phyloP scores from a whole-genome alignment of 495 filamentous ascomycete genomes.

The Xylaria venustula region DNA sequence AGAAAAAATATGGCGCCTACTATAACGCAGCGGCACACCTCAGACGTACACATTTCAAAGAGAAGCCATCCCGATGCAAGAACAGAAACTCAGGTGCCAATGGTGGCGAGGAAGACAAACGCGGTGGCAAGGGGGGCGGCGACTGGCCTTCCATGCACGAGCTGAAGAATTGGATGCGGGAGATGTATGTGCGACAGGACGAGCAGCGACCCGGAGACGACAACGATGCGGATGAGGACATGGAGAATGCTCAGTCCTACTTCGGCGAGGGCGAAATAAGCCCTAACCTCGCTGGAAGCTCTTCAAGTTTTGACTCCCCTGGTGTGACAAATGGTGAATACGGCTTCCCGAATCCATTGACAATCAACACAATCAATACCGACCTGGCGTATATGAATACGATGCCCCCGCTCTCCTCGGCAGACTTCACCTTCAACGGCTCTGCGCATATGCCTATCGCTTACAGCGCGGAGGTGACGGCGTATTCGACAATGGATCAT shows the following conservation, averaged over 20 bases:
- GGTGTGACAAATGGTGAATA: constrained; percentile 30
- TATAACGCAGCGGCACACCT: constrained; percentile 96
- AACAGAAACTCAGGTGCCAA: constrained; percentile 34
- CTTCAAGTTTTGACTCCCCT: constrained; percentile 25
- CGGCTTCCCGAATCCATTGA: constrained; percentile 19
- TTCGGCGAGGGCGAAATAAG: constrained; percentile 24
- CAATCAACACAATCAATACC: constrained; percentile 25
- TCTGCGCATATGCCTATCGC: constrained; percentile 23
- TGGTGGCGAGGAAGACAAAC: constrained; percentile 49
- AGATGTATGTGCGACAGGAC: constrained; percentile 53
- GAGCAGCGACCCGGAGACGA: constrained; percentile 27
- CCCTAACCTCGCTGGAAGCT: constrained; percentile 10
- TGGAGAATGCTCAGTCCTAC: background rate
- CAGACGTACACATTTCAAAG: constrained; percentile 79
- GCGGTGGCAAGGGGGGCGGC: constrained; percentile 81
- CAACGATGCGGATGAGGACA: constrained; percentile 34
- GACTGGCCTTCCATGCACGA: constrained; percentile 78
- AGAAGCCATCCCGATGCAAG: constrained; percentile 43
- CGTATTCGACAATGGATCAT: constrained; percentile 16
- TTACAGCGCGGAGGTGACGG: constrained; percentile 20
- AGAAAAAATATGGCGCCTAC: constrained; percentile 85
- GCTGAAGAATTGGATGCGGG: constrained; percentile 79
- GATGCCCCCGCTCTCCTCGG: constrained; percentile 41
- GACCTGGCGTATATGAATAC: constrained; percentile 24
- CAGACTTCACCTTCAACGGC: constrained; percentile 35